phyloP scores from a whole-genome alignment of 306 rosid genomes.

The Lithocarpus polystachyus region DNA sequence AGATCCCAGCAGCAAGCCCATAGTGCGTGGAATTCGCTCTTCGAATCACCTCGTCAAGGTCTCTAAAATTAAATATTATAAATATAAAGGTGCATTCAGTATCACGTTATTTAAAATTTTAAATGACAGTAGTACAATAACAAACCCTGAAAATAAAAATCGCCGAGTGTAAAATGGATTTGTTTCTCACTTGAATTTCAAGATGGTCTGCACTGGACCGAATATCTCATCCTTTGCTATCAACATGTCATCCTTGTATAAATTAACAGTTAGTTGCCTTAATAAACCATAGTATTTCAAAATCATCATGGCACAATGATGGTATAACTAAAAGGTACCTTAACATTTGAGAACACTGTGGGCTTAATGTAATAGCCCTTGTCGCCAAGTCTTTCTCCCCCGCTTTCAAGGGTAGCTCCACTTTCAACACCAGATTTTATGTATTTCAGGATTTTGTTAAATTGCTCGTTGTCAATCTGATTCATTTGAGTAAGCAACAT shows the following conservation, averaged over 20 bases:
- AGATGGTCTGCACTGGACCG: conserved; percentile 88
- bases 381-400: conserved; percentile 75
- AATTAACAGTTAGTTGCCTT: conserved; percentile 2
- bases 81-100: too few relatives aligned
- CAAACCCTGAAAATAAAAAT: too few relatives aligned
- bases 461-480: conserved; percentile 75
- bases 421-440: conserved; percentile 62
- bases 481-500: conserved; percentile 1
- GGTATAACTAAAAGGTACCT: conserved; percentile 38
- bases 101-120: too few relatives aligned
- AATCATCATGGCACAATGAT: neutral
- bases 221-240: conserved; percentile 90
- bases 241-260: conserved; percentile 66
- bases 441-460: conserved; percentile 68
- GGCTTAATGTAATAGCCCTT: conserved; percentile 83
- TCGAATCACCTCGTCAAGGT: conserved; percentile 61
- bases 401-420: conserved; percentile 86
- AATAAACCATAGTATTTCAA: neutral
- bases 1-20: conserved; percentile 91
- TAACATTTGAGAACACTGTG: conserved; percentile 83
- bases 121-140: too few relatives aligned
- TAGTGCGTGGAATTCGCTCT: conserved; percentile 66
- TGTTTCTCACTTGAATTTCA: conserved; percentile 73
- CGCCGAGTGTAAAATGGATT: neutral
- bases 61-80: conserved; percentile 31